Base-by-base conservation (phyloP, 768 basidiomycete species). In the Mrakia hoshinonis region DNA sequence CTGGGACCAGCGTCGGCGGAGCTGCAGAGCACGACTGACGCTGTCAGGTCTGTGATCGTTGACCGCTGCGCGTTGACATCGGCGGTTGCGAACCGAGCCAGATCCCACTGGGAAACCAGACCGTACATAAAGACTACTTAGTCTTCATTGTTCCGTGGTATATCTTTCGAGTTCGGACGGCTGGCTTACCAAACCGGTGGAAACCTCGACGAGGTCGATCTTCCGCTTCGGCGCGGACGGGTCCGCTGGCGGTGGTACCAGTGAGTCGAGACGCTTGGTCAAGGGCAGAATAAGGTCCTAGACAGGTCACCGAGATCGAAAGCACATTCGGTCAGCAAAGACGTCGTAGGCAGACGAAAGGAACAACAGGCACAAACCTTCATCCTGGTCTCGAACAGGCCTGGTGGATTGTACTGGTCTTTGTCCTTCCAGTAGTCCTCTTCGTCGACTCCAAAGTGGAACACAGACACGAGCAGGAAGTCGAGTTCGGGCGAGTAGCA, bases 381-480 rank as follows among this genome's bases (percentile, higher is more conserved):
- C 12, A 73, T 55, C 13, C 72, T 34, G 24, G 68, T 55, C 36
- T 73, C 72, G 31, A 63, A 73, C 24, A 49, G 11, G 3, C 47
- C 31, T 0, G 72, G 72, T 6, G 72, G 72, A 39, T 73, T 73
- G 46, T 62, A 73, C 31, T 61, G 60, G 31, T 73, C 72, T 18
- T 73, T 73, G 48, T 73, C 72, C 22, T 29, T 24, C 75, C 75
- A 75, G 51, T 72, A 74, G 11, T 67, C 63, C 39, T 74, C 74
- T 67, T 70, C 52, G 58, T 75, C 76, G 49, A 74, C 62, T 26
- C 76, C 76, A 67, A 75, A 77, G 34, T 77, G 73, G 70, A 76
- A 76, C 31, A 75, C 69, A 38, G 74, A 74, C 5, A 77, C 68
- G 48, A 77, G 54, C 71, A 77, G 67, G 9, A 77, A 69, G 54